Base-by-base conservation (phyloP, 495 filamentous ascomycete genomes). In the Lophiotrema nucula region DNA sequence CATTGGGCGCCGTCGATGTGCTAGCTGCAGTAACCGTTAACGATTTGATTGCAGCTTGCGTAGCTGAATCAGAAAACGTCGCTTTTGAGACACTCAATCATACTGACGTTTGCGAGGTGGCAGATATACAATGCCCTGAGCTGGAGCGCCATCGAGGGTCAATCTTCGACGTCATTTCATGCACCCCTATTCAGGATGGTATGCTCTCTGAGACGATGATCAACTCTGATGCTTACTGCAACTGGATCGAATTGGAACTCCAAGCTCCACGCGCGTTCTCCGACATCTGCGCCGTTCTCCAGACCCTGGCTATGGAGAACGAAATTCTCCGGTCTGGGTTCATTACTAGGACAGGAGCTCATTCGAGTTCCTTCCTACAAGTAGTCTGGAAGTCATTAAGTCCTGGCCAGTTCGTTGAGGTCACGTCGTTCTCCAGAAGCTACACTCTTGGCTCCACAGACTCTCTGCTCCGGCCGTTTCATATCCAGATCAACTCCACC, bases 301-400 rank as follows among this genome's bases (percentile, higher is more conserved):
- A 65, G 2, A 59, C 62, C 3, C 56, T 87, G 25, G 70, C 79
- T n/a, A 56, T 77, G 11, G 56, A 69, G 8, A 88, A 90, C 62
- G 73, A 82, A n/a, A 80, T 87, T 25, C 69, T 95, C 22, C 76
- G 88, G 26, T 83, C 86, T 13, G 88, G 87, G 0, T 95, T 92
- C 66, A 48, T 80, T 1, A 71, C 78, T 25, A 8, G 31, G 54
- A 79, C 31, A 69, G 74, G 13, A 73, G 74, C 8, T 60, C 72
- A 24, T 68, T 72, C 12, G 13, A 74, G 75, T 12, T 70, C 76
- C 1, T 87, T 85, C 58, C 74, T 74, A 37, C 83, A 85, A 55
- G 72, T 91, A 4, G 70, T 87, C 16, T 90, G 87, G 79, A 77
- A 76, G 25, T 42, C 44, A 0, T 60, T 85, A 2, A 58, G 66